A percentile compares a stretch with the other conserved stretches of the same genome.
Evolutionary conservation across 192 early-diverging fungal species (phyloP).

Genomic region (Backusella psychrophila): DNA sequence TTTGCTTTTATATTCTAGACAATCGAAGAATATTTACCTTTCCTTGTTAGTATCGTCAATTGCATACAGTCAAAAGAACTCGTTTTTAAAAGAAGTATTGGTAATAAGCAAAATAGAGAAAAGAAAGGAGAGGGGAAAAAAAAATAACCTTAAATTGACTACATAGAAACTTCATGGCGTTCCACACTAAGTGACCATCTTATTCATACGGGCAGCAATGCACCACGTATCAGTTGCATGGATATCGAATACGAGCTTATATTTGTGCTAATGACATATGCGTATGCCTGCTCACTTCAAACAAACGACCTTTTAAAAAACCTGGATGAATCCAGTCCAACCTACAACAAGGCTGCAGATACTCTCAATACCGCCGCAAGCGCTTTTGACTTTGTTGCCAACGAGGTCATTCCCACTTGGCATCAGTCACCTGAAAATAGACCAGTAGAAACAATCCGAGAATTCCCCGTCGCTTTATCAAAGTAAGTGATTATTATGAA

Average conservation of each 20-base stretch:
- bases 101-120: constrained; percentile 7
- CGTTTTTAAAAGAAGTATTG: constrained; percentile 29
- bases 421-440: constrained; percentile 18
- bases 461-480: constrained; percentile 40
- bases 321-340: constrained; percentile 8
- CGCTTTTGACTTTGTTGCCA: constrained; percentile 49
- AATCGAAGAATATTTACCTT: constrained; percentile 50
- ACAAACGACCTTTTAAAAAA: constrained; percentile 23
- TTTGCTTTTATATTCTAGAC: constrained; percentile 26
- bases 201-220: constrained; percentile 42
- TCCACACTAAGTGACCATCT: constrained; percentile 47
- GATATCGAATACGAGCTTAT: constrained; percentile 54
- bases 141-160: neutral
- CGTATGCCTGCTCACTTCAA: constrained; percentile 45
- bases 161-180: constrained; percentile 56
- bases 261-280: constrained; percentile 55
- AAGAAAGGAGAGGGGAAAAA: neutral
- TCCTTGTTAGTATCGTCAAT: constrained; percentile 38
- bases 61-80: constrained; percentile 39
- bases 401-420: constrained; percentile 47
- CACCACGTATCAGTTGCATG: constrained; percentile 44
- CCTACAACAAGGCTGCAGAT: constrained; percentile 44
- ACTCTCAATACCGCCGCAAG: constrained; percentile 50
- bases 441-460: constrained; percentile 31
- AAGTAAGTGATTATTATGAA: constrained; percentile 30